Conservation (phyloP, 2,329 filamentous ascomycete species). For the Ceratocystis huliohia region DNA sequence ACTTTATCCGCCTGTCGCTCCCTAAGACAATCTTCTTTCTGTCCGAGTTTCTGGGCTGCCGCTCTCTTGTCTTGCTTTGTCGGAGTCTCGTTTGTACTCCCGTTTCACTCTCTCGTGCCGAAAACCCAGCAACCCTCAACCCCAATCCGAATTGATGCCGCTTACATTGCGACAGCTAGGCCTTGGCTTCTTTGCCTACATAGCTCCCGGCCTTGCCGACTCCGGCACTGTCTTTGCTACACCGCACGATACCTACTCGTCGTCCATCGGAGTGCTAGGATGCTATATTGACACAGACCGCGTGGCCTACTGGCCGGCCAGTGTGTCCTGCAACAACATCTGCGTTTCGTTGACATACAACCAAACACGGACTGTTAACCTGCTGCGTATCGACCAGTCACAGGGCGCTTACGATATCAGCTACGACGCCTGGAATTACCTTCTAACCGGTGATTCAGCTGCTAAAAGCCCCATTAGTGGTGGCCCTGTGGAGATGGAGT, state of each 20-base stretch:
- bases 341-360: conserved; percentile 42
- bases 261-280: conserved; percentile 44
- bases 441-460: conserved; percentile 39
- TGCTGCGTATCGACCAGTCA: conserved; percentile 46
- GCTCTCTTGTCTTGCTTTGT: neutral
- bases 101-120: neutral
- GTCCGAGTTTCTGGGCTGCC: neutral
- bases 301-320: conserved; percentile 46
- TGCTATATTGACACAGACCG: conserved; percentile 50
- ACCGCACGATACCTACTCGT: conserved; percentile 45
- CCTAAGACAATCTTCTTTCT: neutral
- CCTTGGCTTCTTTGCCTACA: conserved; percentile 15
- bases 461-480: conserved; percentile 34
- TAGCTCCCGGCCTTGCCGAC: conserved; percentile 23
- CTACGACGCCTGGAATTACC: conserved; percentile 51
- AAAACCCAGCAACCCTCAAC: neutral
- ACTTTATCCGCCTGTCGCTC: neutral
- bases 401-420: conserved; percentile 45
- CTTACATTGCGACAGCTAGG: neutral
- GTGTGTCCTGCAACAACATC: conserved; percentile 42
- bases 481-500: conserved; percentile 40
- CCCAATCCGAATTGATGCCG: neutral
- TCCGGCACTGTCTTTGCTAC: conserved; percentile 32
- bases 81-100: neutral
- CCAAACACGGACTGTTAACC: conserved; percentile 37